Evolutionary conservation across 1,284 basidiomycete genomes (phyloP), one percentile per base, ranked within the genome.

Genomic region (Phylloporus sp.): DNA sequence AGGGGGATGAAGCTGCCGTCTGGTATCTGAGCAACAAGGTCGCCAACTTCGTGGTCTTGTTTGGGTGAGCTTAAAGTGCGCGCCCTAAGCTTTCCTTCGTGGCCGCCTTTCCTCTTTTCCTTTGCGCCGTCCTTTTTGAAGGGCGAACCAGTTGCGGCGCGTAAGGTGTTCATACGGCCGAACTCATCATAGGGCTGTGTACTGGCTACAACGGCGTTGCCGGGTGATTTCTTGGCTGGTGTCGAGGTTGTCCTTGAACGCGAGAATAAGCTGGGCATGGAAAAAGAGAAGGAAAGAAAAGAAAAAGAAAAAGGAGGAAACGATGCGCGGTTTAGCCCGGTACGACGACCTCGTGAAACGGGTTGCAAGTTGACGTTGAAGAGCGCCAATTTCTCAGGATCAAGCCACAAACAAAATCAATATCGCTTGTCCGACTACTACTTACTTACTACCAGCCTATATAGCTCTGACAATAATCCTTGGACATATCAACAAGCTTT

Each of bases 1-100:
- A 88, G 80, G 24, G 86, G 82, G 20, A 89, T 78, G 69, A 91
- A 91, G 61, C 82, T 81, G 68, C 87, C 88, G 64, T 90, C 87
- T 29, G 87, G 86, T 65, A 87, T 80, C 28, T 79, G 73, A 34
- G 72, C 79, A 67, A 73, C 72, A 64, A 70, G 74, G 60, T 80
- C 81, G n/a, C 52, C 39, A 0, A 69, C 66, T 60, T 79, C 76
- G 61, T 68, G 62, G 55, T 79, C 75, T 44, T 68, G 67, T 47
- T 61, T 76, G 28, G 77, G 69, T 2, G 78, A 69, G 63, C 77
- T 78, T 63, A 81, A 61, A 10, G 83, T 81, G 67, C 81, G 80
- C 13, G 70, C 42, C 59, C 72, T 74, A 73, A 79, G 68, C 70
- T 73, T 76, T 71, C 76, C 75, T 60, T 82, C 81, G 51, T 80